Evolutionary conservation across 352 stramenopile species (phyloP).

Genomic region (Albugo candida): DNA sequence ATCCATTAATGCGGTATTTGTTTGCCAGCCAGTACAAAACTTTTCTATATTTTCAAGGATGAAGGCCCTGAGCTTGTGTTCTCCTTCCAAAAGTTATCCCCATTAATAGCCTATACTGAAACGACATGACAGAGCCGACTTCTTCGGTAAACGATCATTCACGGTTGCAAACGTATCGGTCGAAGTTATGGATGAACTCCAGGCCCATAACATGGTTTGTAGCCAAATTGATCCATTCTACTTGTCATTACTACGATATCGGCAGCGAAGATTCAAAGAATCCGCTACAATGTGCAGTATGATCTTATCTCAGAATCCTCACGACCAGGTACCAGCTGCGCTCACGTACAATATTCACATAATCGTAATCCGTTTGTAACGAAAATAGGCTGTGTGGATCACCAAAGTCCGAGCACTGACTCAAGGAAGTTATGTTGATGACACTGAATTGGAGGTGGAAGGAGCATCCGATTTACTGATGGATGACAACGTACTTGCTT

Average conservation of each 20-base stretch:
- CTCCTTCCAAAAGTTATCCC: too few species aligned
- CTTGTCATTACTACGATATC: conserved; percentile 54
- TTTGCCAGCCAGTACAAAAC: too few species aligned
- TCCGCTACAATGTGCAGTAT: conserved; percentile 70
- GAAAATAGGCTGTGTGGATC: conserved; percentile 61
- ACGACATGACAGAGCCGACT: too few species aligned
- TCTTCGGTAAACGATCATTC: too few species aligned
- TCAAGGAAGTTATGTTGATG: conserved; percentile 79
- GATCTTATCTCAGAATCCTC: conserved; percentile 68
- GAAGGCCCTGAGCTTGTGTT: too few species aligned
- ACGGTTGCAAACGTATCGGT: too few species aligned
- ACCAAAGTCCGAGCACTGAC: conserved; percentile 82
- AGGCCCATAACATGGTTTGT: not conserved
- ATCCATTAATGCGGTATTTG: too few species aligned
- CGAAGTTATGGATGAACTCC: too few species aligned
- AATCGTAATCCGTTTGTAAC: not conserved
- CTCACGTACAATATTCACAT: conserved; percentile 1
- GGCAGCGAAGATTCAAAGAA: conserved; percentile 60
- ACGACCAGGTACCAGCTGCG: conserved; percentile 36
- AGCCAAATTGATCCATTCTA: conserved; percentile 76
- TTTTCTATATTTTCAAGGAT: too few species aligned
- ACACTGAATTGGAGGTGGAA: conserved; percentile 84
- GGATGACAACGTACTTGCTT: conserved; percentile 83
- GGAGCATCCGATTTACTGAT: conserved; percentile 81
- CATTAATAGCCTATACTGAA: too few species aligned